Evolutionary conservation across 441 rosid genomes (phyloP), one percentile per base, ranked within the genome.

Genomic region (Pelargonium australe): DNA sequence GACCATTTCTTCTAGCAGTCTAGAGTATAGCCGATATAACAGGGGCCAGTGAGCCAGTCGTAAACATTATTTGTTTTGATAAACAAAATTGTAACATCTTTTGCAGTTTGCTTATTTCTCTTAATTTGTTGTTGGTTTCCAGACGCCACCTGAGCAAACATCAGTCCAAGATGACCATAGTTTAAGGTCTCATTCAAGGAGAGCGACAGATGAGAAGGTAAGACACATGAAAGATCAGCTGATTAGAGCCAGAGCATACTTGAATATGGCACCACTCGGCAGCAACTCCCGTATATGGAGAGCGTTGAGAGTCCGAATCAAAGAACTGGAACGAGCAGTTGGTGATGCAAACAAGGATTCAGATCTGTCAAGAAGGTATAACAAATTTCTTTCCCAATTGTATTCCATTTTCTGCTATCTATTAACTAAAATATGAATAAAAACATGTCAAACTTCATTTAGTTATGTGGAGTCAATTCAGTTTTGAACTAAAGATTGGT

Each of bases 191-290:
- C 72, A 76, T 47, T 37, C 76, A 34, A 77, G 28, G 51, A 83
- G 75, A 79, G 78, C 60, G 55, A 73, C 77, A 47, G 91, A 93
- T 86, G 81, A 64, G 70, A 91, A 87, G 84, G 81, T 87, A 64
- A 86, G 79, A 70, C 84, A 80, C 85, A 84, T 88, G 76, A 86
- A 83, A 84, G 97, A 93, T 86, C 87, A 86, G 76, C 68, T 93
- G 63, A 80, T 93, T 68, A 86, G 91, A 83, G 95, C 95, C 64
- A 86, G 79, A 78, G 91, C 82, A 68, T 93, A 86, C 85, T 70
- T 91, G 82, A 80, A 66, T 82, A 81, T 82, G 64, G 79, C 89
- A 70, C 91, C 89, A 19, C 78, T 93, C 23, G 91, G 87, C 51
- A 83, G 90, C 74, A 82, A 87, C 76, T 83, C 96, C 66, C 98